Conservation (phyloP, 139 green algal species). For the Chlorella ohadii region DNA sequence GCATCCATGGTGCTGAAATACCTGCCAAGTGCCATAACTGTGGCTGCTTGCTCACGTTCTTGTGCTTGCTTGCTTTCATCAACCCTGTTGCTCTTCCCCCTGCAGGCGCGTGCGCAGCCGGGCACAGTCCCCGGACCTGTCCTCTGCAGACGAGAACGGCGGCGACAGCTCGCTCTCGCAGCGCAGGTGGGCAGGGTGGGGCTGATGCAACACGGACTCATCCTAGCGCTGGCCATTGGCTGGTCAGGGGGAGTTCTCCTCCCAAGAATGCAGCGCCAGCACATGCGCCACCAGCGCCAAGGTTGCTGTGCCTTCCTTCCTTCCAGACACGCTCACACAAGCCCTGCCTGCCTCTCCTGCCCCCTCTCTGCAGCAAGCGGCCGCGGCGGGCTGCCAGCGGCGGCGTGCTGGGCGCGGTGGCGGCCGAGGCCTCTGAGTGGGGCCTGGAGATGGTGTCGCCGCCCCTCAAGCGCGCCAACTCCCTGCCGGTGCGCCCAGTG, state of each 20-base stretch:
- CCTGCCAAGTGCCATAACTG: too few species aligned
- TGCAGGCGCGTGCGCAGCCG: constrained; percentile 25
- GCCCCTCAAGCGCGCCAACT: constrained; percentile 43
- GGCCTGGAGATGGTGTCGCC: constrained; percentile 36
- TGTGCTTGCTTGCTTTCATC: background rate
- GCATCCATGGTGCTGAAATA: too few species aligned
- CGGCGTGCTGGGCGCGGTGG: constrained; percentile 46
- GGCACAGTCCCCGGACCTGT: constrained; percentile 1
- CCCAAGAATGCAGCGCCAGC: too few species aligned
- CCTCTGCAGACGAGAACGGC: constrained; percentile 8
- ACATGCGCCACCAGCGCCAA: too few species aligned
- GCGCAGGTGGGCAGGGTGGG: background rate
- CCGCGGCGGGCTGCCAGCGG: constrained; percentile 43
- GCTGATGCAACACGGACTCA: too few species aligned
- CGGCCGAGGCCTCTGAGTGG: constrained; percentile 40
- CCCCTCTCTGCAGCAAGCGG: constrained; percentile 26
- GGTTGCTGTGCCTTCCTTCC: background rate
- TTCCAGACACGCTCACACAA: too few species aligned
- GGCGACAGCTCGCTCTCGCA: constrained; percentile 20
- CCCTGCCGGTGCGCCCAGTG: constrained; percentile 25
- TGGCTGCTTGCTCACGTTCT: background rate
- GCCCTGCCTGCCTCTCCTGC: background rate
- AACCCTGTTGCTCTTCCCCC: background rate
- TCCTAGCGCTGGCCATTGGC: too few species aligned
- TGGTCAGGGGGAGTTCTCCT: too few species aligned